Evolutionary conservation across 805 yeast genomes (phyloP).

Genomic region (Wickerhamiella brachini): DNA sequence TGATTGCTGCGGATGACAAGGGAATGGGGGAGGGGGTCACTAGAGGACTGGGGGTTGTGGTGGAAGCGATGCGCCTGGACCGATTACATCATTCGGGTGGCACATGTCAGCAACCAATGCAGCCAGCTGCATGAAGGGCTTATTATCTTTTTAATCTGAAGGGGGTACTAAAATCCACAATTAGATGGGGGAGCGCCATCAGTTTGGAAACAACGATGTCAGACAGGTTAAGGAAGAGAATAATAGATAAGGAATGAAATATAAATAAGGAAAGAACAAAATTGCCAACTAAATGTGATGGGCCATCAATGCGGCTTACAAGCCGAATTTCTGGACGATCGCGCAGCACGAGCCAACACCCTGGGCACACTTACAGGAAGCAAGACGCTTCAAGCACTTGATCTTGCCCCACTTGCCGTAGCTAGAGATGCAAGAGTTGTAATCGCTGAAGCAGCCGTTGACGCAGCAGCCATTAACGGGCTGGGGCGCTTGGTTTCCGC

Average conservation of each 20-base stretch:
- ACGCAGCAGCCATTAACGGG: conserved; percentile 13
- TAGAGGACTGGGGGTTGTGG: background rate
- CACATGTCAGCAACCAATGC: no score
- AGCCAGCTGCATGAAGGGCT: no score
- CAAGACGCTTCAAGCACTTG: conserved; percentile 11
- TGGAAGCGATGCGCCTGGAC: background rate
- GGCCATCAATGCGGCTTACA: background rate
- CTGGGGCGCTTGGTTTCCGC: background rate
- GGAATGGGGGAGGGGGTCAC: background rate
- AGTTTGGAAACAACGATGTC: no score
- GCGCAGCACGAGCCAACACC: conserved; percentile 10
- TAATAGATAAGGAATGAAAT: background rate
- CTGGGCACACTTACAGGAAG: conserved; percentile 15
- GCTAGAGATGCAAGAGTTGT: conserved; percentile 5
- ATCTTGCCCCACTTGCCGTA: conserved; percentile 1
- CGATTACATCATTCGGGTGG: no score
- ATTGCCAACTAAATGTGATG: background rate
- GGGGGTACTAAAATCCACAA: no score
- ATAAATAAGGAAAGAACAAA: background rate
- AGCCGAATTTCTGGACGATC: background rate
- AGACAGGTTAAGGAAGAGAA: background rate
- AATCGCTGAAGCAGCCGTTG: conserved; percentile 11
- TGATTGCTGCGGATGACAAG: background rate
- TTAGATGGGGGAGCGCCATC: no score
- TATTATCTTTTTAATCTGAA: no score